Evolutionary conservation across 768 basidiomycete genomes (phyloP), one percentile per base, ranked within the genome.

Genomic region (Lactarius vividus): DNA sequence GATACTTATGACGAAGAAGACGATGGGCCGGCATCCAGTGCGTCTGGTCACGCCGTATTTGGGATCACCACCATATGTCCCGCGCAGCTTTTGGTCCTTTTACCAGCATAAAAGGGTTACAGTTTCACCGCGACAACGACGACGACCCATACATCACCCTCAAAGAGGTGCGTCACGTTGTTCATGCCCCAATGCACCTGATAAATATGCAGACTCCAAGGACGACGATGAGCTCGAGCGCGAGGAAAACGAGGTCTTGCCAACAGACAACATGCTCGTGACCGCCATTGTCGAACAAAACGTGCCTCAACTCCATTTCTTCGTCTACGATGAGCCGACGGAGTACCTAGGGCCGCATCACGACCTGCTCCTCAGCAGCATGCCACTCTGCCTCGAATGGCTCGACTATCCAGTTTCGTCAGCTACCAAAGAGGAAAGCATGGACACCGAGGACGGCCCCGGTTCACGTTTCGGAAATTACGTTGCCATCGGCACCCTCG

Each of bases 351-450:
- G 95, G 74, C 91, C 90, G 46, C 97, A 98, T 75, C 97, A 99
- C 77, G 97, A 99, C 76, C 83, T 98, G 75, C 93, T 99, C 88
- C 85, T 99, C 35, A 95, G 96, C 69, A 94, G 93, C 69, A 95
- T 98, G 77, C 97, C 97, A 10, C 88, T 99, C 65, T 98, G 96
- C 72, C 91, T 99, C 64, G 97, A 99, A 82, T 99, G 97, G 97
- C 88, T 98, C 65, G 93, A 98, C 75, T 98, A 94, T 77, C 84
- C 89, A n/a, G 92, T 94, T 28, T 77, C 73, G 23, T 71, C 73
- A 57, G 78, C 88, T 64, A n/a, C n/a, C n/a, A n/a, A n/a, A n/a
- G n/a, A n/a, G 80, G 73, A 26, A 71, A 75, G 20, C 74, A 75
- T 53, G 68, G 75, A 64, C 63, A 72, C 60, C 1, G 53, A 49